Evolutionary conservation across 805 yeast genomes (phyloP).

Genomic region (Danielia reshetovae): DNA sequence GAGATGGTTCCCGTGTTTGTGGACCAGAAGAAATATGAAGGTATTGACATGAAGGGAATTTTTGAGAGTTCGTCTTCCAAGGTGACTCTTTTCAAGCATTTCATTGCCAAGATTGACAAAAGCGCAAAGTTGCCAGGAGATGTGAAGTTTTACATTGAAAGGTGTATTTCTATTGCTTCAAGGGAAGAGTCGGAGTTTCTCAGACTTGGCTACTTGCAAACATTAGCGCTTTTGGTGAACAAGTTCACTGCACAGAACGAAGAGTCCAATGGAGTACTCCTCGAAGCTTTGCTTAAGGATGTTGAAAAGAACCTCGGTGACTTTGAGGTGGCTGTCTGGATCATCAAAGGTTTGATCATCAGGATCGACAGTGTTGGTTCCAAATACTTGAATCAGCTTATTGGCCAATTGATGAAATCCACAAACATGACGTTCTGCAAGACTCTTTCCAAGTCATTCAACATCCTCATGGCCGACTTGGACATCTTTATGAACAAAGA

Average conservation of each 20-base stretch:
- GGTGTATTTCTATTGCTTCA: not conserved
- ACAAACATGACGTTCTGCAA: conserved; percentile 22
- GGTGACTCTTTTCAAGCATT: conserved; percentile 35
- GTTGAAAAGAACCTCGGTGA: conserved; percentile 6
- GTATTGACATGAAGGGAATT: conserved; percentile 15
- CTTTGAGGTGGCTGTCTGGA: conserved; percentile 65
- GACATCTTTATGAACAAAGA: conserved; percentile 50
- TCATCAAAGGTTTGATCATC: conserved; percentile 64
- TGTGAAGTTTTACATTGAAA: conserved; percentile 9
- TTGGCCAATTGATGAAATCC: conserved; percentile 24
- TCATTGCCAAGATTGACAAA: conserved; percentile 53
- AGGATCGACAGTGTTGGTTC: conserved; percentile 44
- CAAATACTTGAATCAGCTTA: conserved; percentile 17
- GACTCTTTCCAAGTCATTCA: conserved; percentile 50
- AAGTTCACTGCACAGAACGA: conserved; percentile 22
- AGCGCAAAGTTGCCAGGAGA: conserved; percentile 10
- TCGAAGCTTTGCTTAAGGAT: conserved; percentile 2
- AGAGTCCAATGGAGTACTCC: conserved; percentile 4
- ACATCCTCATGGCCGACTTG: conserved; percentile 64
- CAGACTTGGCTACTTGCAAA: conserved; percentile 54
- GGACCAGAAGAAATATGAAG: conserved; percentile 11
- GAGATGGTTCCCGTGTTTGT: conserved; percentile 37
- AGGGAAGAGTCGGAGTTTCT: conserved; percentile 23
- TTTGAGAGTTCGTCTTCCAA: conserved; percentile 25
- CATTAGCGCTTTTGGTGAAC: conserved; percentile 53